Percentiles rank a stretch among this genome's conserved stretches.
Evolutionary conservation across 2,329 filamentous ascomycete species (phyloP).

Genomic region (Aspergillus novoparasiticus): DNA sequence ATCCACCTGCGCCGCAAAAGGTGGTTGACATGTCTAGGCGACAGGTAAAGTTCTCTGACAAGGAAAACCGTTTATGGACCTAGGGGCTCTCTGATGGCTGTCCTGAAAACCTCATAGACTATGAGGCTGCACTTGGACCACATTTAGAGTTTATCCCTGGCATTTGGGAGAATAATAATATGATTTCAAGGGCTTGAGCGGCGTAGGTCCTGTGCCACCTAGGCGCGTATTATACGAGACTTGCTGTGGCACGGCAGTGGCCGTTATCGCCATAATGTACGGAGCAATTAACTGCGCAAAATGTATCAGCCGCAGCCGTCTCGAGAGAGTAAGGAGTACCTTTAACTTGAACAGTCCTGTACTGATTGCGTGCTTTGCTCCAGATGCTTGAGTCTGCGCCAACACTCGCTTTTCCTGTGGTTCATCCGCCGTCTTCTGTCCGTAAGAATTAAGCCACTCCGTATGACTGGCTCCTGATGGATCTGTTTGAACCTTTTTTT

Average conservation of each 20-base stretch:
- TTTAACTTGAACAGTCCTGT: not conserved
- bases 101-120: no score
- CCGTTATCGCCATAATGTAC: not conserved
- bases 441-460: no score
- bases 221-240: not conserved
- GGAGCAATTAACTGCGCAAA: not conserved
- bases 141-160: constrained; percentile 4
- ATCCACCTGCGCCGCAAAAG: not conserved
- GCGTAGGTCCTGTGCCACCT: constrained; percentile 10
- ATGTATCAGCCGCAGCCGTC: not conserved
- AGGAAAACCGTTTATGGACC: not conserved
- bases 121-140: not conserved
- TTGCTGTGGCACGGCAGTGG: not conserved
- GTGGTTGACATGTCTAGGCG: not conserved
- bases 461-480: no score
- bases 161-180: not conserved
- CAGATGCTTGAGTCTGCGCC: not conserved
- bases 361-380: not conserved
- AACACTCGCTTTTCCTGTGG: not conserved
- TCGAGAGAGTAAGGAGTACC: not conserved
- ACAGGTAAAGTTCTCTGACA: not conserved
- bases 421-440: no score
- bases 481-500: no score
- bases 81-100: not conserved
- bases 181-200: not conserved